Base-by-base conservation (phyloP, 2,329 filamentous ascomycete species). In the Pseudonectria buxi region DNA sequence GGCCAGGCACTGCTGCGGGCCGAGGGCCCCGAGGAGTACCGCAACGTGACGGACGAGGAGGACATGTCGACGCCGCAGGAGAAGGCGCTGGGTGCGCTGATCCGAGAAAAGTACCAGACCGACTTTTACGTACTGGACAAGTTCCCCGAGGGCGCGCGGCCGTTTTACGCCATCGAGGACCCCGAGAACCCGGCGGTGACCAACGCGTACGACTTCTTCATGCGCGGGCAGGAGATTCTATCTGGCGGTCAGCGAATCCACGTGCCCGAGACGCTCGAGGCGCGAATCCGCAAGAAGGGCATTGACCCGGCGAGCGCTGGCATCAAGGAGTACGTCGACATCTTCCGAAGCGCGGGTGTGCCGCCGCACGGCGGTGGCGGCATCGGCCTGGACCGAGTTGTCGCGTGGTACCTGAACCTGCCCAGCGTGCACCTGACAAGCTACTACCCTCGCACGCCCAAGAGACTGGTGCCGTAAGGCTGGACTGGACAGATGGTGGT, bases 61-160 rank as follows among this genome's bases (percentile, higher is more conserved):
- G 86, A 92, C 54, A 80, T 90, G 69, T 76, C 67, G 55, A 92
- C 85, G 1, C 80, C 85, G 1, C 82, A 90, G 56, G 86, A 92
- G 61, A 89, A 89, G 65, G 85, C 83, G n/a, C 80, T 96, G 7
- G 92, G 92, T 39, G 81, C 79, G 16, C 72, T 96, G 31, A 78
- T 96, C 47, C 82, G 86, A 38, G 74, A 86, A 52, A 95, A 95
- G 67, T 95, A 83, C 73, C 77, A 83, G 58, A 92, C 88, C 41
- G 92, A 98, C 67, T 96, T 96, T 68, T 96, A 95, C 68, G 82
- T 94, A 14, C 76, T 98, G 44, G 90, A 96, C 71, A 92, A 96
- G 65, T 98, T 95, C 72, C 92, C 92, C 29, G 80, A 92, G 61
- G 71, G 72, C 26, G 86, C 92, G 14, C 78, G 92, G 22, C 90